Evolutionary conservation across 2,329 filamentous ascomycete species (phyloP).

Genomic region (Arthroderma sp.): DNA sequence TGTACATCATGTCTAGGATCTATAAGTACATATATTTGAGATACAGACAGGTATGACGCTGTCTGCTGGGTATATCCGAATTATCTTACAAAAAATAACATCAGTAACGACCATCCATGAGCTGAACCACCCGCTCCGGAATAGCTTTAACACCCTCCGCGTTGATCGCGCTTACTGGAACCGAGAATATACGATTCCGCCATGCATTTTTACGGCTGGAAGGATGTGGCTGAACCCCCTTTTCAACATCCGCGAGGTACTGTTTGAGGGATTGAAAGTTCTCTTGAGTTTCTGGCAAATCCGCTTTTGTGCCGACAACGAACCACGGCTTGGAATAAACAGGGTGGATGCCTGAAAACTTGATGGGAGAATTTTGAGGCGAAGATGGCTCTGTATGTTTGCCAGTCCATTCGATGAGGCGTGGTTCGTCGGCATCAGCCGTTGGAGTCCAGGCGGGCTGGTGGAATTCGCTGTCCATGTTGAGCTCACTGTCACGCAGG

Average conservation of each 20-base stretch:
- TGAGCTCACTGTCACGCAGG: constrained; percentile 58
- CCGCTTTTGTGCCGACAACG: constrained; percentile 86
- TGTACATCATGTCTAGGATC: neutral
- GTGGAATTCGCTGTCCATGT: constrained; percentile 50
- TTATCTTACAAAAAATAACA: neutral
- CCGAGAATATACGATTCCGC: constrained; percentile 44
- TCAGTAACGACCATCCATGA: constrained; percentile 21
- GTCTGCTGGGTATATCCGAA: neutral
- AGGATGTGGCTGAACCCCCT: constrained; percentile 55
- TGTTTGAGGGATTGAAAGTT: constrained; percentile 58
- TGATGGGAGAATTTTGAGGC: neutral
- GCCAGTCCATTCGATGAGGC: constrained; percentile 7
- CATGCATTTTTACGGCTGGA: constrained; percentile 56
- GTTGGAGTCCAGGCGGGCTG: constrained; percentile 39
- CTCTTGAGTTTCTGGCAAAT: constrained; percentile 61
- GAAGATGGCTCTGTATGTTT: constrained; percentile 2
- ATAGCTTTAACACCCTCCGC: constrained; percentile 62
- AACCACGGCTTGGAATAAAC: constrained; percentile 96
- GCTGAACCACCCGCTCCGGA: constrained; percentile 28
- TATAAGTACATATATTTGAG: neutral
- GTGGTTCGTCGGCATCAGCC: constrained; percentile 6
- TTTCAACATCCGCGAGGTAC: constrained; percentile 56
- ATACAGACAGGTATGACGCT: neutral
- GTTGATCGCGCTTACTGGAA: constrained; percentile 82
- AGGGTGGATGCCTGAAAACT: constrained; percentile 34